Evolutionary conservation across 257 asterid species (phyloP), one percentile per base, ranked within the genome.

Genomic region (Solanum pimpinellifolium): DNA sequence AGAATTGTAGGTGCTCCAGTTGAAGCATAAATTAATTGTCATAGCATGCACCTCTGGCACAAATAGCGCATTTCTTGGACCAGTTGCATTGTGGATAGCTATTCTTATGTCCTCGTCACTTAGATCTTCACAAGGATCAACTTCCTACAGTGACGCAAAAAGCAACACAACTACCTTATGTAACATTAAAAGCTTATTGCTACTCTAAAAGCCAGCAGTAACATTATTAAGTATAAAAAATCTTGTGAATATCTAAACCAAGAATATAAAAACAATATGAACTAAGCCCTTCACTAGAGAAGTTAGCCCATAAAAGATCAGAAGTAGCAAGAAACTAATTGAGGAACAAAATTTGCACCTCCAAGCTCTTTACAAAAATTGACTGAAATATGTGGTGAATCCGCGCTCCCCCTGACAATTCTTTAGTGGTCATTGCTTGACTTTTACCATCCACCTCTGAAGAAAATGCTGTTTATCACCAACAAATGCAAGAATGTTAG

Each of bases 401-500:
- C 92, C 99, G 92, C 83, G 99, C 99, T 87, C 99, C 99, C 83
- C 99, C 99, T 89, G 98, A 95, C 87, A 97, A 90, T 93, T 96
- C 99, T 44, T 93, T 87, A 23, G 99, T 97, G 86, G 96, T 93
- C 98, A 96, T 95, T 87, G 92, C 99, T 91, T 93, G 98, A 92
- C 89, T 91, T 88, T 92, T 97, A 11, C 99, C 99, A 86, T 97
- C 99, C 82, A 97, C 92, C 99, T 95, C 90, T 42, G 99, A 91
- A 88, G 96, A 92, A 93, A 94, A 93, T 83, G 98, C 99, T 97
- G 97, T 88, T 92, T 87, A 80, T 49, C 68, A 29, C 85, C 85
- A 80, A 80, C 29, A 80, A 29, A 80, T 11, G 29, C 44, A 29
- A 80, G 68, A 80, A 80, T 7, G 44, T 80, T 33, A 80, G 85